Percentiles rank a stretch among this genome's conserved stretches.
phyloP scores from a whole-genome alignment of 345 rosid species.

The Gossypium stocksii region DNA sequence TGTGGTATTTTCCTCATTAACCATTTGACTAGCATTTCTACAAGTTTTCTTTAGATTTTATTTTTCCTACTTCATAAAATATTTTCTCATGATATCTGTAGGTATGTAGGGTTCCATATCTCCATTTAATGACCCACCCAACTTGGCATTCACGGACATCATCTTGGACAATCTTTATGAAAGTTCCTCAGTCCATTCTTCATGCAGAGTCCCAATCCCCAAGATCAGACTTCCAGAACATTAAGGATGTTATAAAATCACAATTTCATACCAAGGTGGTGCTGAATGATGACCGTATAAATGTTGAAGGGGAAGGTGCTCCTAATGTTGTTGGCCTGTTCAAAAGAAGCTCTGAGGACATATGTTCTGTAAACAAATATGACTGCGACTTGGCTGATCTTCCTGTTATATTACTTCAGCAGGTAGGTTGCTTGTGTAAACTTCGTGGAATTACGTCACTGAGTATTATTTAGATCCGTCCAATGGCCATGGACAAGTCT shows the following conservation, averaged over 20 bases:
- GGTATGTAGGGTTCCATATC: slow-evolving; percentile 82
- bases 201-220: slow-evolving; percentile 37
- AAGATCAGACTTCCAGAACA: slow-evolving; percentile 33
- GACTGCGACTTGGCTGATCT: slow-evolving; percentile 77
- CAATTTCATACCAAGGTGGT: slow-evolving; percentile 80
- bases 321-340: slow-evolving; percentile 73
- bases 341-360: slow-evolving; percentile 60
- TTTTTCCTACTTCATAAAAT: not conserved
- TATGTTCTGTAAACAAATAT: slow-evolving; percentile 64
- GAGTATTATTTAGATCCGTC: not conserved
- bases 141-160: slow-evolving; percentile 93
- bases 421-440: slow-evolving; percentile 42
- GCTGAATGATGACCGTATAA: slow-evolving; percentile 66
- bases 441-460: not conserved
- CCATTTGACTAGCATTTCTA: slow-evolving; percentile 10
- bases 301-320: slow-evolving; percentile 85
- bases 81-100: slow-evolving; percentile 19
- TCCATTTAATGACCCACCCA: slow-evolving; percentile 82
- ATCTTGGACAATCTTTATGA: slow-evolving; percentile 83
- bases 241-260: slow-evolving; percentile 45
- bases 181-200: slow-evolving; percentile 70
- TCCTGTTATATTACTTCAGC: slow-evolving; percentile 73
- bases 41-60: slow-evolving; percentile 6
- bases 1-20: slow-evolving; percentile 48
- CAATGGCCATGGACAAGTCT: not conserved